Evolutionary conservation across 225 moss, liverwort and hornwort species (phyloP).

Genomic region (Ulota crispa): DNA sequence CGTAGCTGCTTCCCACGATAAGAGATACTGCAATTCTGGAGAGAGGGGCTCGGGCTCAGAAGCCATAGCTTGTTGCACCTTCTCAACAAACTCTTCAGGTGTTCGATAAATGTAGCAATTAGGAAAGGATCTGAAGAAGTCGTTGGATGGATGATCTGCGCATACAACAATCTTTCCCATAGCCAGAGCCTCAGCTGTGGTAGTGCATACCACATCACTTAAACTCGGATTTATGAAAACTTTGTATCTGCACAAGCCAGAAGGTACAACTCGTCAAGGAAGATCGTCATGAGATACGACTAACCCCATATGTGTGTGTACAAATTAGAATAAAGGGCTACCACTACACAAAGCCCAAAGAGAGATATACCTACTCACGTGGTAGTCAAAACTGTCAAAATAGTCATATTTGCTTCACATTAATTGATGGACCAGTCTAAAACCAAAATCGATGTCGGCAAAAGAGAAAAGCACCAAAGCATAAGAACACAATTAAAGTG

Average conservation of each 20-base stretch:
- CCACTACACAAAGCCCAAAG: background rate
- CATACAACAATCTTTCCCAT: slow-evolving; percentile 99
- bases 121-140: slow-evolving; percentile 90
- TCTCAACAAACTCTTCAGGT: slow-evolving; percentile 84
- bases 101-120: slow-evolving; percentile 82
- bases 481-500: background rate
- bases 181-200: slow-evolving; percentile 95
- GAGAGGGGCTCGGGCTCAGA: slow-evolving; percentile 95
- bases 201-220: slow-evolving; percentile 98
- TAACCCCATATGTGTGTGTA: background rate
- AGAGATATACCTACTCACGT: background rate
- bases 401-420: background rate
- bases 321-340: slow-evolving; percentile 6
- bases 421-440: background rate
- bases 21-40: slow-evolving; percentile 69
- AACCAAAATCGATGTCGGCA: background rate
- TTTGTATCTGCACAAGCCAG: slow-evolving; percentile 77
- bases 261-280: slow-evolving; percentile 22
- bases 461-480: background rate
- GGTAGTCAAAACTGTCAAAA: slow-evolving; percentile 2
- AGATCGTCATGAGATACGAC: background rate
- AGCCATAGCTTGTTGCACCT: slow-evolving; percentile 87
- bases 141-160: slow-evolving; percentile 94
- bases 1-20: slow-evolving; percentile 99
- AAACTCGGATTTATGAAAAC: slow-evolving; percentile 98